These are phyloP conservation scores for Pichia norvegensis DNA, from an alignment of 1,139 yeast species.

Conservation along the genomic window DNA sequence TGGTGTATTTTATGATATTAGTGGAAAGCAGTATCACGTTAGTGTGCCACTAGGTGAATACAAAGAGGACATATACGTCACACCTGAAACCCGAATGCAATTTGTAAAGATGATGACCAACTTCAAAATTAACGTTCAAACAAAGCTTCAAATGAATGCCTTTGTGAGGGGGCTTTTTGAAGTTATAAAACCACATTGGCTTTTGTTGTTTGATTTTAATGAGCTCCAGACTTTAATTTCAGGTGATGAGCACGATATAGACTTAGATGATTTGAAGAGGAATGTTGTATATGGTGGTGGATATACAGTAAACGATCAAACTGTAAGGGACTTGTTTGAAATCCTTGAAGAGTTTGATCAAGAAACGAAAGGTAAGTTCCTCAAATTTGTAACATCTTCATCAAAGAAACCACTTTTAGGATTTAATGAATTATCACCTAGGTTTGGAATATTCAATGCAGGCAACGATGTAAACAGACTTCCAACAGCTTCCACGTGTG, in stretches of 20 bases:
- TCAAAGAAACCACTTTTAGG: constrained; percentile 90
- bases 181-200: constrained; percentile 66
- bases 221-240: constrained; percentile 83
- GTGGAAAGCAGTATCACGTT: constrained; percentile 23
- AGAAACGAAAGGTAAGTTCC: constrained; percentile 52
- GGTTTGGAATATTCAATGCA: constrained; percentile 70
- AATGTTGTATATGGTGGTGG: constrained; percentile 62
- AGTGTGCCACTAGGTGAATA: constrained; percentile 44
- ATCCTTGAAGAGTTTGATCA: constrained; percentile 60
- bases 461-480: constrained; percentile 51
- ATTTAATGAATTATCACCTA: constrained; percentile 64
- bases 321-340: constrained; percentile 65
- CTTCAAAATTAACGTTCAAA: constrained; percentile 62
- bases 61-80: constrained; percentile 36
- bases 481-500: constrained; percentile 93
- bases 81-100: constrained; percentile 53
- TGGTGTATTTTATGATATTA: constrained; percentile 33
- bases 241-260: constrained; percentile 67
- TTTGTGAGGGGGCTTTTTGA: constrained; percentile 68
- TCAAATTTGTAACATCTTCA: constrained; percentile 86
- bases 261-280: constrained; percentile 57
- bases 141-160: constrained; percentile 50
- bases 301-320: constrained; percentile 46
- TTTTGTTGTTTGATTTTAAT: constrained; percentile 72
- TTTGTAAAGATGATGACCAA: constrained; percentile 75